Base-by-base conservation (phyloP, 2,329 filamentous ascomycete genomes). In the Emmonsia crescens region DNA sequence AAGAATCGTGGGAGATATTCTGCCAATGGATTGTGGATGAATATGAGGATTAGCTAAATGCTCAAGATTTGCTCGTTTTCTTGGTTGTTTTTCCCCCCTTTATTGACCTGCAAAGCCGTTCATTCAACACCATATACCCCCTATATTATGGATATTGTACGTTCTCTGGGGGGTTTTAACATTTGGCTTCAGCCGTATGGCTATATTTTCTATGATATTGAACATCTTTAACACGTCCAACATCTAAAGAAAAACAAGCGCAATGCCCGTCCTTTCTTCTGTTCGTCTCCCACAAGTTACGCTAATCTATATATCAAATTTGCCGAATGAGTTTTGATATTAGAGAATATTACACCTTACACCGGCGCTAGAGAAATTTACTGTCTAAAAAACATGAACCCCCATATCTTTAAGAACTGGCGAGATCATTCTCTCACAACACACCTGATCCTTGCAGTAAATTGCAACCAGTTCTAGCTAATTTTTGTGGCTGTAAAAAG, bases 21-120 rank as follows among this genome's bases (percentile, higher is more conserved):
- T 97, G 92, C 71, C 81, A 91, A 60, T 96, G 91, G 91, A 81
- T 97, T 52, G 88, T 96, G 10, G 80, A 85, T 44, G 89, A 96
- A 76, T 96, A 83, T 77, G 83, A 75, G 27, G 40, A 48, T 29
- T 57, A 57, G 24, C 8, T 46, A 2, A 33, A 27, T 24, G 10
- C 29, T 19, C n/a, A 5, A 16, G 10, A 16, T 24, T 36, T 40
- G 29, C 10, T 12, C n/a, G 36, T 8, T 36, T 33, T 21, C 19
- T 4, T 21, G n/a, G n/a, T 21, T 54, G 19, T n/a, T 33, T 54
- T 16, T n/a, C 21, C 4, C 19, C 16, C 27, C 3, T 31, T 9
- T 31, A 6, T 51, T 9, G 6, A 1, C 14, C 29, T 16, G 24
- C 46, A 5, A 29, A 49, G 5, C 24, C 4, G 24, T 29, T 16